phyloP scores from a whole-genome alignment of 164 flowering plant genomes.

The Piper longum region DNA sequence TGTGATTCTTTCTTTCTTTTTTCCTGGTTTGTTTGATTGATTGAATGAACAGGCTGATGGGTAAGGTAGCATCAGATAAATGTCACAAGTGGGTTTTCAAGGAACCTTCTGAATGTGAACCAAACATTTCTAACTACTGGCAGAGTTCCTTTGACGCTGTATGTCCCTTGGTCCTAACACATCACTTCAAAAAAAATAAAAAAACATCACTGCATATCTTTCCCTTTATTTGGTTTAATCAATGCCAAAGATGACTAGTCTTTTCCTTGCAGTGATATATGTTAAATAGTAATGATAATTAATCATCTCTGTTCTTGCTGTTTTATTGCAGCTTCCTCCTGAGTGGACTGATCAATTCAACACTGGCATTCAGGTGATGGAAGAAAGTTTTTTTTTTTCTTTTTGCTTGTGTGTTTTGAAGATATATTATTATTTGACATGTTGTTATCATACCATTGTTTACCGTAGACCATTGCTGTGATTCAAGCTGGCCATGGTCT shows the following conservation, averaged over 20 bases:
- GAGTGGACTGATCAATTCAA: constrained; percentile 99
- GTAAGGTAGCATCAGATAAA: constrained; percentile 99
- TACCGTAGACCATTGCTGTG: constrained; percentile 81
- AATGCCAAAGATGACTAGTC: neutral
- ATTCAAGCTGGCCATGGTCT: constrained; percentile 99
- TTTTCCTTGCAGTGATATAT: neutral
- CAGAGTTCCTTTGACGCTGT: constrained; percentile 99
- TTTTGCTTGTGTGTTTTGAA: constrained; percentile 1
- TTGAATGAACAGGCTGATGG: constrained; percentile 79
- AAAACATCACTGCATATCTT: neutral
- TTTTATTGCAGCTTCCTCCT: constrained; percentile 67
- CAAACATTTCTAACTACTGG: constrained; percentile 94
- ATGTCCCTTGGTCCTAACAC: constrained; percentile 26
- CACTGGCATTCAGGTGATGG: constrained; percentile 82
- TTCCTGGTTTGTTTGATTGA: constrained; percentile 7
- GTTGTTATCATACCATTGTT: constrained; percentile 1
- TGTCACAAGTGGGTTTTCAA: constrained; percentile 99
- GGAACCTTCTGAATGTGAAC: constrained; percentile 91
- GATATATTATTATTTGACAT: too few species aligned
- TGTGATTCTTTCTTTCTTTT: constrained; percentile 1
- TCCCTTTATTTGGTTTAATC: neutral
- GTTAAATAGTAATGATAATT: neutral
- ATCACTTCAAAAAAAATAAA: neutral
- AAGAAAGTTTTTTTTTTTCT: neutral
- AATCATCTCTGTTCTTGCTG: neutral